Conservation (phyloP, 169 alveolate genomes). For the Plasmodium chabaudi region DNA sequence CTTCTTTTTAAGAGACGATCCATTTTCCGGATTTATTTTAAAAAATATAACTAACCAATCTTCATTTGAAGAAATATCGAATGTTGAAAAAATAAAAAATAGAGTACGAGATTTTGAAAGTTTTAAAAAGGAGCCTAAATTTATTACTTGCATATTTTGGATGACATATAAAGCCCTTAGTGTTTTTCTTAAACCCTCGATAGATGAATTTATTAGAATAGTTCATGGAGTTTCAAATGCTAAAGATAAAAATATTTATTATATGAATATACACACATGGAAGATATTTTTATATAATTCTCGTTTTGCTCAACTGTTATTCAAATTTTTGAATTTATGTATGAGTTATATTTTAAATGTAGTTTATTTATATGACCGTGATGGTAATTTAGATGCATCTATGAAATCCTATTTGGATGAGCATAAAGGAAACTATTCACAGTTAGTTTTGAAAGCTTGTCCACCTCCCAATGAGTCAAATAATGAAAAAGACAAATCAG, state of each 20-base stretch:
- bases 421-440: constrained; percentile 36
- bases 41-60: constrained; percentile 31
- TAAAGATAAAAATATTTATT: constrained; percentile 78
- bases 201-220: constrained; percentile 83
- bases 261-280: constrained; percentile 80
- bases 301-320: constrained; percentile 69
- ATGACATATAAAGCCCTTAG: constrained; percentile 84
- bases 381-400: constrained; percentile 28
- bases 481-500: neutral
- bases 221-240: constrained; percentile 62
- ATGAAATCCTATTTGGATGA: constrained; percentile 57
- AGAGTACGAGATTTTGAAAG: constrained; percentile 33
- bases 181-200: constrained; percentile 85
- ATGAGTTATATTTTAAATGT: constrained; percentile 77
- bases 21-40: constrained; percentile 36
- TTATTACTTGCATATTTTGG: constrained; percentile 91
- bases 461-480: constrained; percentile 57
- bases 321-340: constrained; percentile 80
- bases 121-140: constrained; percentile 82
- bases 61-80: constrained; percentile 44
- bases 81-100: constrained; percentile 73
- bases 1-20: constrained; percentile 64
- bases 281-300: constrained; percentile 79
- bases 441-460: constrained; percentile 52
- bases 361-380: constrained; percentile 69